Percentiles rank a stretch among this genome's conserved stretches.
Conservation (phyloP, 2,329 filamentous ascomycete species). For the Alternaria postmessia region DNA sequence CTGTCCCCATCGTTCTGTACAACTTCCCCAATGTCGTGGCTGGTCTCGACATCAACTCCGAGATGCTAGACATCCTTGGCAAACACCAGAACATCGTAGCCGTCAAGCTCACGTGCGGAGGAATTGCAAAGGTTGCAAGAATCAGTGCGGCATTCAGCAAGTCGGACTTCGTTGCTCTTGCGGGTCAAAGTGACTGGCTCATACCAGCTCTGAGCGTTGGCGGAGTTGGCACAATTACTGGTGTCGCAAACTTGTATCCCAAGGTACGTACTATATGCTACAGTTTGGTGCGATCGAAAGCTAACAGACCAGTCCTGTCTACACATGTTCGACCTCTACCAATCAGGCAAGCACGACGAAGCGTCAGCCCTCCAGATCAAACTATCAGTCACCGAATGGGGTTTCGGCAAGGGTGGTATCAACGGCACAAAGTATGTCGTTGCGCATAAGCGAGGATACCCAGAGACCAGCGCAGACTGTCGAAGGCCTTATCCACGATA, state of each 20-base stretch:
- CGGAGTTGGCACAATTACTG: slow-evolving; percentile 68
- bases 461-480: slow-evolving; percentile 60
- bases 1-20: slow-evolving; percentile 57
- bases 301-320: slow-evolving; percentile 51
- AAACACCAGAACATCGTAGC: slow-evolving; percentile 49
- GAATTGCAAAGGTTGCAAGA: slow-evolving; percentile 55
- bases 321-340: slow-evolving; percentile 58
- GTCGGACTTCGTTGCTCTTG: slow-evolving; percentile 50
- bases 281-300: not conserved
- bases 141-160: slow-evolving; percentile 49
- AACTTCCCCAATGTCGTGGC: slow-evolving; percentile 57
- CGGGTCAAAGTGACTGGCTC: slow-evolving; percentile 56
- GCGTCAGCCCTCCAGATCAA: slow-evolving; percentile 61
- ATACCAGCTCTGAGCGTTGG: slow-evolving; percentile 67
- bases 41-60: slow-evolving; percentile 56
- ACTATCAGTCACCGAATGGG: slow-evolving; percentile 63
- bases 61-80: slow-evolving; percentile 47
- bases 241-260: slow-evolving; percentile 70
- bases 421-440: slow-evolving; percentile 70
- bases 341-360: slow-evolving; percentile 57
- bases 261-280: slow-evolving; percentile 40
- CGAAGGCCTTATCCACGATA: slow-evolving; percentile 64
- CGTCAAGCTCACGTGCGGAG: slow-evolving; percentile 51
- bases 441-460: slow-evolving; percentile 62
- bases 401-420: slow-evolving; percentile 66